These are phyloP conservation scores for Coccomyxa subellipsoidea DNA, from an alignment of 163 green algal species.

Conservation along the genomic window DNA sequence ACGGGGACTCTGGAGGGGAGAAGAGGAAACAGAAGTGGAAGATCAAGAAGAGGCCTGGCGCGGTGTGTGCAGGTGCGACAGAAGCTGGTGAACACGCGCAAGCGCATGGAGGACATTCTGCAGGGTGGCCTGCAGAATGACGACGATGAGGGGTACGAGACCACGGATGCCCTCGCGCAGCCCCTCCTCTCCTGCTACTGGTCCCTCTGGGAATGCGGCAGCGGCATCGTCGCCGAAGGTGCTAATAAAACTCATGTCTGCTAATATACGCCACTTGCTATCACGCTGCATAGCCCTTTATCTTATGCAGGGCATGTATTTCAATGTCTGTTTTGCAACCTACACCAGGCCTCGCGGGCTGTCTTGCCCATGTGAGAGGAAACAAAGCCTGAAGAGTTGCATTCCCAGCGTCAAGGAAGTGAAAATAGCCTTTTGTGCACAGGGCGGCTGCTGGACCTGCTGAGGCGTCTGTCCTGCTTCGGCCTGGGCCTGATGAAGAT, in stretches of 20 bases:
- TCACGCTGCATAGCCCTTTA: too few relatives aligned
- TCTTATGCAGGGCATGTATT: too few relatives aligned
- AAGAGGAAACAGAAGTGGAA: too few relatives aligned
- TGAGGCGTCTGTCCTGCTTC: conserved; percentile 87
- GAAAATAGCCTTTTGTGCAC: background rate
- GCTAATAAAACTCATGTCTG: background rate
- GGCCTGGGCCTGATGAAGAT: conserved; percentile 92
- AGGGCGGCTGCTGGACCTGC: conserved; percentile 83
- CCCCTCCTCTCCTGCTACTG: conserved; percentile 82
- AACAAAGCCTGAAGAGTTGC: conserved; percentile 21
- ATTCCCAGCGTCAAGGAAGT: background rate
- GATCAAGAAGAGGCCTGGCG: background rate
- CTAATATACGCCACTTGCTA: background rate
- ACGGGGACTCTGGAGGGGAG: too few relatives aligned
- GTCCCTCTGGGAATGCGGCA: conserved; percentile 31
- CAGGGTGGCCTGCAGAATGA: conserved; percentile 34
- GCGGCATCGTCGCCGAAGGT: conserved; percentile 9
- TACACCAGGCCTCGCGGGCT: too few relatives aligned
- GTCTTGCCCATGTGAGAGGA: too few relatives aligned
- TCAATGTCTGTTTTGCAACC: too few relatives aligned
- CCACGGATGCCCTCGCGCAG: conserved; percentile 59
- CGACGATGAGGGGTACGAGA: conserved; percentile 38
- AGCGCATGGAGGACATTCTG: conserved; percentile 85
- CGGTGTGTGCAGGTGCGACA: conserved; percentile 65
- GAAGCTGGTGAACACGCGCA: conserved; percentile 78